Conservation (phyloP, 352 stramenopile genomes). For the Globisporangium spiculum region DNA sequence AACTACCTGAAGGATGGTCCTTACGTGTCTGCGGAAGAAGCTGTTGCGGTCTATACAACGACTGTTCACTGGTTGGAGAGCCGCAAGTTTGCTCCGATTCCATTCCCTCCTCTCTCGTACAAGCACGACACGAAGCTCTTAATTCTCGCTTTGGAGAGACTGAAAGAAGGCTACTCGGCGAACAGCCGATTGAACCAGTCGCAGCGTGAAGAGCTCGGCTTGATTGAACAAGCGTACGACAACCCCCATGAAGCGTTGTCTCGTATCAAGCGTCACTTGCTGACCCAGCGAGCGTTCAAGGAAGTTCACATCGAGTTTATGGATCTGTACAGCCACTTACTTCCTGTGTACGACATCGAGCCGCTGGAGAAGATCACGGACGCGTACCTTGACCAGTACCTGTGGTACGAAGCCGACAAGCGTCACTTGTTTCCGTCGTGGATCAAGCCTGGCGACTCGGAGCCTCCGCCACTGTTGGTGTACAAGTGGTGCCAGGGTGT, state of each 20-base stretch:
- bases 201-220: conserved; percentile 97
- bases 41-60: conserved; percentile 99
- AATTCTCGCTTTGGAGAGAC: conserved; percentile 97
- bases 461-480: conserved; percentile 97
- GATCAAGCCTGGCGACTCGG: conserved; percentile 99
- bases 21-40: conserved; percentile 99
- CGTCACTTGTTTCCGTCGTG: conserved; percentile 99
- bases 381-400: conserved; percentile 99
- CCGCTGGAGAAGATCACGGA: conserved; percentile 99
- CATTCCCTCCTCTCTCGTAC: conserved; percentile 99
- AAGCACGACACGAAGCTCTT: conserved; percentile 99
- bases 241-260: conserved; percentile 98
- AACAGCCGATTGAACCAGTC: conserved; percentile 98
- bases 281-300: conserved; percentile 99
- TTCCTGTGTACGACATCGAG: conserved; percentile 99
- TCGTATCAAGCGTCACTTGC: conserved; percentile 98
- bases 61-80: conserved; percentile 99
- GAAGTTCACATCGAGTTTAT: conserved; percentile 99
- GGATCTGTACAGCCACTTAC: conserved; percentile 99
- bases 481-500: conserved; percentile 99
- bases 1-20: conserved; percentile 99
- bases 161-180: conserved; percentile 99
- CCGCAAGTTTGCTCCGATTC: conserved; percentile 99
- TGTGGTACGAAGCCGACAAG: conserved; percentile 99
- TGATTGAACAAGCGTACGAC: conserved; percentile 99